Percentiles rank a stretch among this genome's conserved stretches.
Evolutionary conservation across 345 rosid genomes (phyloP).

Genomic region (Salix suchowensis): DNA sequence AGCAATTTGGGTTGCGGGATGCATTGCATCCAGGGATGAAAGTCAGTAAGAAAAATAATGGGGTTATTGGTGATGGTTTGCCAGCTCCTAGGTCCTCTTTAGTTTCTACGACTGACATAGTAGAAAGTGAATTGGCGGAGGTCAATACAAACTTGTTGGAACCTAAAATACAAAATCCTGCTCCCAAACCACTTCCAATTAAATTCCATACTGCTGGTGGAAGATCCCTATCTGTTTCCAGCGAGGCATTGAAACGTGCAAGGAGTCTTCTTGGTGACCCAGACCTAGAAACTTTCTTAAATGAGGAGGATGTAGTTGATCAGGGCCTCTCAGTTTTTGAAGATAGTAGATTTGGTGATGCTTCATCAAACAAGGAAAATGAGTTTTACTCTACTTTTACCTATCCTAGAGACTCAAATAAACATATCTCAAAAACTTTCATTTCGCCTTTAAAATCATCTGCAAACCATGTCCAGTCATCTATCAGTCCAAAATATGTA

Average conservation of each 20-base stretch:
- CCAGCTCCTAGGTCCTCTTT: constrained; percentile 30
- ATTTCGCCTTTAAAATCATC: constrained; percentile 56
- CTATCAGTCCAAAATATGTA: constrained; percentile 28
- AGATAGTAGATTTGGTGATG: constrained; percentile 24
- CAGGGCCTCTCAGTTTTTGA: constrained; percentile 28
- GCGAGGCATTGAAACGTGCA: constrained; percentile 78
- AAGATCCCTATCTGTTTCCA: constrained; percentile 78
- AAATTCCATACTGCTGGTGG: constrained; percentile 91
- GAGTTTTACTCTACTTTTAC: constrained; percentile 24
- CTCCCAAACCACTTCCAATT: constrained; percentile 47
- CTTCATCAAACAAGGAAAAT: constrained; percentile 41
- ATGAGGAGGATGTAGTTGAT: constrained; percentile 39
- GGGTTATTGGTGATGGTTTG: constrained; percentile 14
- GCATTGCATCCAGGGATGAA: constrained; percentile 14
- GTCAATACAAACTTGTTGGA: constrained; percentile 22
- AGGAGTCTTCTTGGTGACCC: constrained; percentile 91
- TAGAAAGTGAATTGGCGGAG: constrained; percentile 24
- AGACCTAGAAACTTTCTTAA: constrained; percentile 53
- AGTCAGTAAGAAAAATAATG: constrained; percentile 17
- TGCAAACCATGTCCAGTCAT: constrained; percentile 33
- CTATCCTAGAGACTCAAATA: constrained; percentile 38
- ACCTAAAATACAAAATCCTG: constrained; percentile 27
- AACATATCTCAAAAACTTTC: constrained; percentile 42
- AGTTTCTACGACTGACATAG: constrained; percentile 23
- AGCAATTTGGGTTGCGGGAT: constrained; percentile 19